Base-by-base conservation (phyloP, 2,329 filamentous ascomycete species). In the Fusarium concolor region DNA sequence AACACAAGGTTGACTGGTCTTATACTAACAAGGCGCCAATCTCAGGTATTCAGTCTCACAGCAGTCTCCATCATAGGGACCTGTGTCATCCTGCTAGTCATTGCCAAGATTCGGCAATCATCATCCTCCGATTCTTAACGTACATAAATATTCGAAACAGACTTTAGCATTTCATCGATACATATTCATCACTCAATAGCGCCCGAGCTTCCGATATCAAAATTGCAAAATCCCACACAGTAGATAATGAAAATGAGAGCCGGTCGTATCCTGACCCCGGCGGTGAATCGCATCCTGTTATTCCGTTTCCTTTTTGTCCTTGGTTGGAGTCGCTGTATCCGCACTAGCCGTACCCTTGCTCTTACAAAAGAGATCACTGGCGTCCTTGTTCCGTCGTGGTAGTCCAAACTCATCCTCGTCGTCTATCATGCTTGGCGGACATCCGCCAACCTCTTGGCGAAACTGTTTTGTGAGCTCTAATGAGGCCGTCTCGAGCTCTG, bases 291-390 rank as follows among this genome's bases (percentile, higher is more conserved):
- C 20, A 15, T 33, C 29, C 39, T 51, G 37, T 67, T 62, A 63
- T 73, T 79, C 15, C 80, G 46, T 44, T 35, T 58, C 57, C 22
- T 45, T 56, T 28, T 31, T 38, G 24, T 17, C 60, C 35, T 56
- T 60, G 37, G 26, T 35, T 46, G 45, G 39, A n/a, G 49, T 39
- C 12, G 18, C 38, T 17, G 42, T 46, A 3, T 41, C 47, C 14
- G 52, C 24, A 24, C 35, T 29, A 12, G 41, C 12, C 6, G 38
- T 41, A 6, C 29, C 76, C 49, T 71, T 71, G 9, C 43, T 58
- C 24, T 57, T 79, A 72, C 92, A 94, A 75, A 94, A 94, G 47
- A 94, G 77, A 74, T 92, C 89, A 29, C 80, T 78, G 2, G 87
- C 82, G 38, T 80, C 81, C 26, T 78, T 76, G n/a, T 79, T 69